Evolutionary conservation across 2,329 filamentous ascomycete genomes (phyloP).

Genomic region (Madurella fahalii): DNA sequence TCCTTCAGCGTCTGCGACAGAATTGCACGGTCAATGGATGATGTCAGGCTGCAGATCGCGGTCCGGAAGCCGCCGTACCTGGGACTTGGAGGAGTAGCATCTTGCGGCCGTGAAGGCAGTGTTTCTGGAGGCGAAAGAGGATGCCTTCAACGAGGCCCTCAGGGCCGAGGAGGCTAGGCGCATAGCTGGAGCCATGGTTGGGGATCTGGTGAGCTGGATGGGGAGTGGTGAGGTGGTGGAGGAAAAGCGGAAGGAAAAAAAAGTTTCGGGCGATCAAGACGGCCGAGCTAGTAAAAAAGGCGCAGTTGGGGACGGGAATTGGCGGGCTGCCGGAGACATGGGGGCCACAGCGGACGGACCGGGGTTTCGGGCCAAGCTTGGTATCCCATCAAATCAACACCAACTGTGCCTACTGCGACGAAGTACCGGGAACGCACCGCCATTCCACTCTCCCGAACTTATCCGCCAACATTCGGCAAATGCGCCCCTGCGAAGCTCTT

Average conservation of each 20-base stretch:
- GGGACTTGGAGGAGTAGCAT: constrained; percentile 89
- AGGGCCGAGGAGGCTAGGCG: constrained; percentile 78
- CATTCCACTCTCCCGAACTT: not conserved
- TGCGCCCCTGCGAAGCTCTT: no score
- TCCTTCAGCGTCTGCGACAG: constrained; percentile 82
- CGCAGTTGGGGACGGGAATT: constrained; percentile 30
- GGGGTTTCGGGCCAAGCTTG: not conserved
- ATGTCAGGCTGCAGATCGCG: constrained; percentile 19
- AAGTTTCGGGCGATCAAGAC: constrained; percentile 29
- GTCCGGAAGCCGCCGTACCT: constrained; percentile 52
- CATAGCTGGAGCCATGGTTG: constrained; percentile 76
- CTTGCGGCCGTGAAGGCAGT: constrained; percentile 77
- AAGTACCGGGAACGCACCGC: not conserved
- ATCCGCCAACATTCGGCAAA: not conserved
- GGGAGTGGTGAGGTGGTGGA: constrained; percentile 34
- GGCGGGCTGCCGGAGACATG: constrained; percentile 18
- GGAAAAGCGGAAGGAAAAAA: constrained; percentile 37
- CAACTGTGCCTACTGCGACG: no score
- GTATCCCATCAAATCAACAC: not conserved
- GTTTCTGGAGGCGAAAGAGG: constrained; percentile 63
- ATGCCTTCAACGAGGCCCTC: constrained; percentile 67
- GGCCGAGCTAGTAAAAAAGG: constrained; percentile 31
- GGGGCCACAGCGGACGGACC: constrained; percentile 6
- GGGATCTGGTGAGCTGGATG: constrained; percentile 30
- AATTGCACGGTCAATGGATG: constrained; percentile 25